phyloP scores from a whole-genome alignment of 495 filamentous ascomycete species.

The Xylaria palmicola region DNA sequence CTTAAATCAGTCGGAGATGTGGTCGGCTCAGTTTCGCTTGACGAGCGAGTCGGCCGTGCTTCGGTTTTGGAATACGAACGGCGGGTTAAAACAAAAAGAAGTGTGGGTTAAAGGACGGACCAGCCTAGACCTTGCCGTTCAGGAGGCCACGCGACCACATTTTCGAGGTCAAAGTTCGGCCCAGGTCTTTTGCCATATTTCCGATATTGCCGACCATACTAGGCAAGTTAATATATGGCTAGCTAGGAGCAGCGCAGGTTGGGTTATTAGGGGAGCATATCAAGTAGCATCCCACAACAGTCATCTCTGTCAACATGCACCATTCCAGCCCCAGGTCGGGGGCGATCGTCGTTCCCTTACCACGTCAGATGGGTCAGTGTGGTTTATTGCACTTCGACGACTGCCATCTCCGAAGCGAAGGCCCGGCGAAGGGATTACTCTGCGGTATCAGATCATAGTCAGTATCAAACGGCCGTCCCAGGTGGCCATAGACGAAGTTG shows the following conservation, averaged over 20 bases:
- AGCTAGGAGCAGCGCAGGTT: neutral
- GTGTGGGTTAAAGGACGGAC: no score
- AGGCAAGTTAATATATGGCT: neutral
- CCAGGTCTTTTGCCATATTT: neutral
- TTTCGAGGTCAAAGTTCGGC: no score
- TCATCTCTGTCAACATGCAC: neutral
- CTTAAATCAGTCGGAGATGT: neutral
- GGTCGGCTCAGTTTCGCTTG: neutral
- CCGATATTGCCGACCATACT: neutral
- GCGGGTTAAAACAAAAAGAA: neutral
- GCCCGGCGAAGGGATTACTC: neutral
- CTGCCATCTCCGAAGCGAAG: neutral
- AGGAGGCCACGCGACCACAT: neutral
- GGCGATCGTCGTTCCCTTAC: neutral
- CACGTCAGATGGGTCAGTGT: neutral
- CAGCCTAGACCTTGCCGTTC: neutral
- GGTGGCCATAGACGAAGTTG: no score
- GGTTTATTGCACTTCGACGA: neutral
- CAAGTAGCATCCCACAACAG: neutral
- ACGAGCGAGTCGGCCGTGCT: neutral
- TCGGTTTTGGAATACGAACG: neutral
- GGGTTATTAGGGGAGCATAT: neutral
- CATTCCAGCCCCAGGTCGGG: neutral
- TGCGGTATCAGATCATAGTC: neutral
- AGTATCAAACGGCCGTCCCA: no score